Base-by-base conservation (phyloP, 169 alveolate genomes). In the Plasmodium cynomolgi region DNA sequence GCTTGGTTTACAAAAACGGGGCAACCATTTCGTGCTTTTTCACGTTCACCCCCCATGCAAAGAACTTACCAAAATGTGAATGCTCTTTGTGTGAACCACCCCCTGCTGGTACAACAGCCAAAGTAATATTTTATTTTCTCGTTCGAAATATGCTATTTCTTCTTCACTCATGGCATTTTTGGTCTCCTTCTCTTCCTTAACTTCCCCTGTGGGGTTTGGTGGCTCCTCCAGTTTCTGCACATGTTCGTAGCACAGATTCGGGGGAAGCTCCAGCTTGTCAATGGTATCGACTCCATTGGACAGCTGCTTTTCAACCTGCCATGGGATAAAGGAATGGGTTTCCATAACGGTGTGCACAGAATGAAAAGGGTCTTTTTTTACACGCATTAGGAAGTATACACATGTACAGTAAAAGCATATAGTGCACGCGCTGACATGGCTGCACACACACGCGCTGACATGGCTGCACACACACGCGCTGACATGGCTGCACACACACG, bases 21-120 rank as follows among this genome's bases (percentile, higher is more conserved):
- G 58, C 58, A 47, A 47, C 17, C 58, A 47, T 33, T 58, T 33
- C 41, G 31, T 8, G 29, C 6, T 34, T 84, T 84, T 68, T 26
- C 31, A 13, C 75, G 33, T 62, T 0, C 26, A 62, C 17, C 75
- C 33, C 17, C 37, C 29, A 62, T 62, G 34, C 3, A 62, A 62
- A 13, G 58, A 17, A 68, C 93, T 74, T 33, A 85, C 93, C 93
- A 85, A 75, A 74, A 85, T 85, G n/a, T 85, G 93, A 47, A 85
- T 85, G 31, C 79, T 85, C 62, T 85, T 85, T 3, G 79, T 85
- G n/a, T 85, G 93, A 54, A 85, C 93, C 3, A 85, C 93, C 44
- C 93, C 93, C 71, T 85, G 58, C 17, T 85, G 93, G 81, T 85
- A 85, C 41, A 85, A 50, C 26, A 85, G 41, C 93, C 93, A 85